Evolutionary conservation across 2,329 filamentous ascomycete genomes (phyloP), one percentile per base, ranked within the genome.

Genomic region (Aspergillus sp.): DNA sequence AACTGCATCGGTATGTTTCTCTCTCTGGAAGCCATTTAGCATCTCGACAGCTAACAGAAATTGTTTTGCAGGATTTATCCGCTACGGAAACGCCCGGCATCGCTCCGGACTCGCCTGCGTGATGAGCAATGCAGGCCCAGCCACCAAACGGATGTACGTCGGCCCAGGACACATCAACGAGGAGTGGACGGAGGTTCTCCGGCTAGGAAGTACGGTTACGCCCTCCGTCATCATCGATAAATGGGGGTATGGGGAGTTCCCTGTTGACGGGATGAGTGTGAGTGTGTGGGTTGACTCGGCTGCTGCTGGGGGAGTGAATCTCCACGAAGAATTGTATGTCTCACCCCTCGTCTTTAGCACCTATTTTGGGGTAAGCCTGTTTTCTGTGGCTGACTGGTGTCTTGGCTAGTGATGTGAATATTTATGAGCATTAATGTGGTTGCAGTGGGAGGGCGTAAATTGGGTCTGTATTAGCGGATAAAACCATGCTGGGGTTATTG

Each of bases 201-300:
- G 9, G 4, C 27, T 30, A 0, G 27, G 27, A 30, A 30, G 27
- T 11, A 4, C 27, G 9, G 9, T 4, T 30, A 30, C 9, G 27
- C 27, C 78, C 0, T 75, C 83, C 62, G 82, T 89, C 0, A 69
- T 74, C 24, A 86, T 89, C 63, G 85, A 85, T 62, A 69, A 77
- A 2, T 75, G 82, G 44, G 87, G 87, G 0, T 87, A 77, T 68
- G 87, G 82, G 0, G 60, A 74, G 24, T 89, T 89, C 64, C 77
- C 77, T 0, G 83, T 83, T 42, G 73, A 73, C 5, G 77, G 76
- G 2, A 75, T 79, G 40, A 85, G 82, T 66, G 80, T 87, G 2
- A 80, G 82, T 41, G 81, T 89, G 4, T 90, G 84, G 82, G 85
- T 87, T 1, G 80, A 82, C 58, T 77, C 77, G 49, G 76, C 78